phyloP scores from a whole-genome alignment of 192 early-diverging fungal genomes.

The Paraglomus occultum region DNA sequence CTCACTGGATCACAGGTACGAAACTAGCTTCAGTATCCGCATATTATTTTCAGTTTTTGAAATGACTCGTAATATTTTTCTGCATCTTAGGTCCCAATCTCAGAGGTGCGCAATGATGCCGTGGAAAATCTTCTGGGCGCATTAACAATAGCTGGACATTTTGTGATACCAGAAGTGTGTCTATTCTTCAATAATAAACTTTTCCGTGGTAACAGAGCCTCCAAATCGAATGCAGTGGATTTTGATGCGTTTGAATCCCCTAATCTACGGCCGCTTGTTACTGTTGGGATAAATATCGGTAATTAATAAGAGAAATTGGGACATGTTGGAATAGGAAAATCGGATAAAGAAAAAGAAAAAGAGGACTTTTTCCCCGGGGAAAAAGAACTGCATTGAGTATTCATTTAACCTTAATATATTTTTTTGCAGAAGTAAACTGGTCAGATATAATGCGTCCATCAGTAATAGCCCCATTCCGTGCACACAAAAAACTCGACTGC shows the following conservation, averaged over 20 bases:
- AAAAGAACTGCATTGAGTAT: background rate
- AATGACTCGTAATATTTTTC: background rate
- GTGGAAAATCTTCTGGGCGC: constrained; percentile 96
- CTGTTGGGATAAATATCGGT: constrained; percentile 96
- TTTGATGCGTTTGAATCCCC: constrained; percentile 87
- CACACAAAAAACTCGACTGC: constrained; percentile 81
- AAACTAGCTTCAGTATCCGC: background rate
- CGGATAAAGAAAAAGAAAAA: background rate
- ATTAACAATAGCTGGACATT: constrained; percentile 96
- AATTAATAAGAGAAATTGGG: constrained; percentile 8
- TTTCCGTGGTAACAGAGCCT: constrained; percentile 86
- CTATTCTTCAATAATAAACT: constrained; percentile 95
- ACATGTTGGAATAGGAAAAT: background rate
- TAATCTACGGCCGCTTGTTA: constrained; percentile 84
- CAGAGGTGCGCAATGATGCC: constrained; percentile 97
- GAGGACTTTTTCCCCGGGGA: background rate
- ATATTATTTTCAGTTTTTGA: constrained; percentile 7
- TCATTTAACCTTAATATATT: background rate
- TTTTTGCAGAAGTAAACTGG: constrained; percentile 81
- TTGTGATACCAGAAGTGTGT: constrained; percentile 93
- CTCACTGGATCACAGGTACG: constrained; percentile 90
- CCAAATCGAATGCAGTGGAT: constrained; percentile 75
- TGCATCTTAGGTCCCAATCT: constrained; percentile 70
- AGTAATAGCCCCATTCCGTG: constrained; percentile 77
- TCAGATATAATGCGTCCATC: constrained; percentile 81